Percentiles rank a stretch among this genome's conserved stretches.
These are phyloP conservation scores for Nemania bipapillata DNA, from an alignment of 2,329 filamentous ascomycete species.

Conservation along the genomic window DNA sequence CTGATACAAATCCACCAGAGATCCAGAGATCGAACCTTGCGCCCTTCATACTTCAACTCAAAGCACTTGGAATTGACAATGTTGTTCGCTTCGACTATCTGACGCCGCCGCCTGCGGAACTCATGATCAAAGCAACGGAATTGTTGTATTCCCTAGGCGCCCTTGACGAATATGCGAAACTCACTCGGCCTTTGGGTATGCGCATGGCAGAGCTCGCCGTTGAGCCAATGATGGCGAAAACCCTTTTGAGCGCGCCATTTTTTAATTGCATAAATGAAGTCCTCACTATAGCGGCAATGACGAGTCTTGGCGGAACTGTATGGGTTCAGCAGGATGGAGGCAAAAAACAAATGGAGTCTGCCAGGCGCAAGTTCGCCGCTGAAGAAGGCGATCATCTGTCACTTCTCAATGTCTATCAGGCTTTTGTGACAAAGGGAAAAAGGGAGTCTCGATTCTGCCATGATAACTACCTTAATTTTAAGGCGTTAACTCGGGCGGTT, in stretches of 20 bases:
- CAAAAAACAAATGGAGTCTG: slow-evolving; percentile 77
- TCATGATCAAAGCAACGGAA: slow-evolving; percentile 87
- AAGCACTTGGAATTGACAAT: slow-evolving; percentile 95
- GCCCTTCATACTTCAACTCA: slow-evolving; percentile 87
- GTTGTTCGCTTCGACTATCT: slow-evolving; percentile 90
- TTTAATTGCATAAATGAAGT: slow-evolving; percentile 88
- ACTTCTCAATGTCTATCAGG: slow-evolving; percentile 90
- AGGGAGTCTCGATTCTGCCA: slow-evolving; percentile 89
- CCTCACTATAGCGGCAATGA: slow-evolving; percentile 93
- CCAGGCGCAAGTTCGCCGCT: slow-evolving; percentile 83
- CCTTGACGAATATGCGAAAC: slow-evolving; percentile 86
- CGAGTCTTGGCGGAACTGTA: slow-evolving; percentile 81
- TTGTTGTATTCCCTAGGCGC: slow-evolving; percentile 87
- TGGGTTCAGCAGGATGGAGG: slow-evolving; percentile 85
- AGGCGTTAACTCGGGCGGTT: slow-evolving; percentile 81
- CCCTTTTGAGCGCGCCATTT: slow-evolving; percentile 76
- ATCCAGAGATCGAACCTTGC: slow-evolving; percentile 93
- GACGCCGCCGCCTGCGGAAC: slow-evolving; percentile 83
- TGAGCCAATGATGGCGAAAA: slow-evolving; percentile 95
- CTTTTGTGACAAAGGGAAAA: slow-evolving; percentile 83
- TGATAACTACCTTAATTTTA: slow-evolving; percentile 87
- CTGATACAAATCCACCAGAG: slow-evolving; percentile 82
- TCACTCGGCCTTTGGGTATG: slow-evolving; percentile 86
- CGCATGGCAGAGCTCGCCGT: slow-evolving; percentile 94
- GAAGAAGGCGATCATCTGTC: slow-evolving; percentile 96